Conservation (phyloP, 768 basidiomycete genomes). For the Neoboletus brunneissimus region DNA sequence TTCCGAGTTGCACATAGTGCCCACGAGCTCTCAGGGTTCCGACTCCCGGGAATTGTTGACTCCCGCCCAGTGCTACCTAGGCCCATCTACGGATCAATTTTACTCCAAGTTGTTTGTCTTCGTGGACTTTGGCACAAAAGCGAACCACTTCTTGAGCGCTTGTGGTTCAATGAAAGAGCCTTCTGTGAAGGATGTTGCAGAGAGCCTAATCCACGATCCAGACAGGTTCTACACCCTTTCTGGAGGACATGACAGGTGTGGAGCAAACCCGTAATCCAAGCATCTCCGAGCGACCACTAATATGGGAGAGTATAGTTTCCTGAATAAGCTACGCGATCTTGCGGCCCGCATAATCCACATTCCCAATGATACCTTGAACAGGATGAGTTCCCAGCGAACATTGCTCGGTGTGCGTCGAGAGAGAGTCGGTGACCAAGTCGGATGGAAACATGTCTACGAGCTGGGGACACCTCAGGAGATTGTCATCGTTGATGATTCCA, state of each 20-base stretch:
- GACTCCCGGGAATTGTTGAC: background rate
- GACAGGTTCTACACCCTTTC: constrained; percentile 63
- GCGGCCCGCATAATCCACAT: background rate
- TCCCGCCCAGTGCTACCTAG: background rate
- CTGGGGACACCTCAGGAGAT: background rate
- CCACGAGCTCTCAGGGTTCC: background rate
- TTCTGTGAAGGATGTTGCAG: constrained; percentile 71
- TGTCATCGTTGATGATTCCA: background rate
- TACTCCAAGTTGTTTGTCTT: too few relatives aligned
- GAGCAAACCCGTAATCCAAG: background rate
- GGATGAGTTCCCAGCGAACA: background rate
- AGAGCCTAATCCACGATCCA: constrained; percentile 62
- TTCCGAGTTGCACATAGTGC: too few relatives aligned
- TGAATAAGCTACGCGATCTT: background rate
- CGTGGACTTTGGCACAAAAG: constrained; percentile 76
- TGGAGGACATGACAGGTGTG: constrained; percentile 59
- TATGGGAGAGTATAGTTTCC: background rate
- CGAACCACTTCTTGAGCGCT: constrained; percentile 75
- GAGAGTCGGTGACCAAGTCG: background rate
- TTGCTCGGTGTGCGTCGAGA: background rate
- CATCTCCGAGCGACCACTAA: background rate
- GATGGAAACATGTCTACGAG: background rate
- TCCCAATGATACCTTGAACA: background rate
- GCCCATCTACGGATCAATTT: constrained; percentile 38
- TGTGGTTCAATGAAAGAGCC: constrained; percentile 84